These are phyloP conservation scores for Fusarium kyushuense DNA, from an alignment of 2,329 filamentous ascomycete species.

Conservation along the genomic window DNA sequence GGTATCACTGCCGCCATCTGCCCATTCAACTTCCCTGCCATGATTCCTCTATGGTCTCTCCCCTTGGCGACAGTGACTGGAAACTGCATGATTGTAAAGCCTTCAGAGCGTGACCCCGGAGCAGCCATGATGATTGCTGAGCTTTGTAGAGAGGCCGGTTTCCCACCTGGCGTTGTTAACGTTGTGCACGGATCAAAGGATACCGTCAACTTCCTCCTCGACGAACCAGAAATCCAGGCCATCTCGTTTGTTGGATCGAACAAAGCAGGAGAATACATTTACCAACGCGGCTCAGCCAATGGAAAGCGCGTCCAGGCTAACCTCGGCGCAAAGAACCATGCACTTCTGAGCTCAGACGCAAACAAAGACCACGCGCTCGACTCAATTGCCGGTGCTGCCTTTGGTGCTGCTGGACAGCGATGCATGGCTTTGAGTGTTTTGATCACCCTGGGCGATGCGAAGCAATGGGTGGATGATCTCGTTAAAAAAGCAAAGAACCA, in stretches of 20 bases:
- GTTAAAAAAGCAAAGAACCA: slow-evolving; percentile 77
- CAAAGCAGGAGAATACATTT: slow-evolving; percentile 87
- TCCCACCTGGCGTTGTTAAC: slow-evolving; percentile 81
- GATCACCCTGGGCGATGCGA: slow-evolving; percentile 80
- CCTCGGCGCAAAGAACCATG: slow-evolving; percentile 86
- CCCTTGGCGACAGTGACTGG: slow-evolving; percentile 82
- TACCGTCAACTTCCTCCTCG: slow-evolving; percentile 83
- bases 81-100: slow-evolving; percentile 83
- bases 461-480: slow-evolving; percentile 79
- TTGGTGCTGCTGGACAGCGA: slow-evolving; percentile 82
- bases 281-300: slow-evolving; percentile 76
- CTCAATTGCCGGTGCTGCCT: slow-evolving; percentile 82
- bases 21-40: slow-evolving; percentile 86
- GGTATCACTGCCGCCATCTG: slow-evolving; percentile 83
- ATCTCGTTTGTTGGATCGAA: slow-evolving; percentile 84
- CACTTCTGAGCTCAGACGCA: slow-evolving; percentile 80
- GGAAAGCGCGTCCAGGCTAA: slow-evolving; percentile 87
- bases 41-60: slow-evolving; percentile 87
- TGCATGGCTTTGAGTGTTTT: slow-evolving; percentile 85
- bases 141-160: slow-evolving; percentile 78
- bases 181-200: slow-evolving; percentile 79
- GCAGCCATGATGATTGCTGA: slow-evolving; percentile 84
- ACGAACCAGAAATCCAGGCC: slow-evolving; percentile 82
- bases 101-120: slow-evolving; percentile 82
- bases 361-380: slow-evolving; percentile 86